Conservation (phyloP, 257 asterid genomes). For the Scutellaria galericulata region DNA sequence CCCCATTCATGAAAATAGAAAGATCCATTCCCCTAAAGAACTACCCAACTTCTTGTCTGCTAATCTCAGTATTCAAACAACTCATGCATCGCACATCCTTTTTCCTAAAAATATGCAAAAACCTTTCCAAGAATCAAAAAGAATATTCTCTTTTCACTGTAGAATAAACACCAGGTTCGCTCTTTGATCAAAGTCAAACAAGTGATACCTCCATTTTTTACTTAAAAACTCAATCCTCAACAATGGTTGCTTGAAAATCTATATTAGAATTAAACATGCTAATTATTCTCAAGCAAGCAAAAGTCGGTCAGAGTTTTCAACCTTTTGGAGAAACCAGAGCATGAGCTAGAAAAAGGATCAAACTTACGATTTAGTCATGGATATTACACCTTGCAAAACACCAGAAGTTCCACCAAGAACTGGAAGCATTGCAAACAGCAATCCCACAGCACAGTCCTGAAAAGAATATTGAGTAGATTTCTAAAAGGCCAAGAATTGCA, state of each 20-base stretch:
- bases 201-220: not conserved
- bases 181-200: not conserved
- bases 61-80: not conserved
- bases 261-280: constrained; percentile 2
- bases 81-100: not conserved
- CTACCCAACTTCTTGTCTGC: constrained; percentile 2
- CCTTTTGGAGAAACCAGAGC: constrained; percentile 17
- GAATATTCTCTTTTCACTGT: not conserved
- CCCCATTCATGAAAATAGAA: not conserved
- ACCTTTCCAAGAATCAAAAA: not conserved
- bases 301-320: constrained; percentile 8
- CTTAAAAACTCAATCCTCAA: constrained; percentile 1
- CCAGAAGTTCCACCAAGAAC: constrained; percentile 98
- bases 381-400: constrained; percentile 85
- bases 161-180: not conserved
- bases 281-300: constrained; percentile 15
- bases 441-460: constrained; percentile 99
- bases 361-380: constrained; percentile 98
- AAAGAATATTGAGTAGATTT: constrained; percentile 30
- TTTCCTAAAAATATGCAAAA: not conserved
- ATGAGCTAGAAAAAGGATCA: constrained; percentile 4
- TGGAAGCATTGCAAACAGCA: constrained; percentile 96
- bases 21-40: not conserved
- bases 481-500: constrained; percentile 5
- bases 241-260: constrained; percentile 8